phyloP scores from a whole-genome alignment of 2,329 filamentous ascomycete genomes.

The Sarocladium kiliense region DNA sequence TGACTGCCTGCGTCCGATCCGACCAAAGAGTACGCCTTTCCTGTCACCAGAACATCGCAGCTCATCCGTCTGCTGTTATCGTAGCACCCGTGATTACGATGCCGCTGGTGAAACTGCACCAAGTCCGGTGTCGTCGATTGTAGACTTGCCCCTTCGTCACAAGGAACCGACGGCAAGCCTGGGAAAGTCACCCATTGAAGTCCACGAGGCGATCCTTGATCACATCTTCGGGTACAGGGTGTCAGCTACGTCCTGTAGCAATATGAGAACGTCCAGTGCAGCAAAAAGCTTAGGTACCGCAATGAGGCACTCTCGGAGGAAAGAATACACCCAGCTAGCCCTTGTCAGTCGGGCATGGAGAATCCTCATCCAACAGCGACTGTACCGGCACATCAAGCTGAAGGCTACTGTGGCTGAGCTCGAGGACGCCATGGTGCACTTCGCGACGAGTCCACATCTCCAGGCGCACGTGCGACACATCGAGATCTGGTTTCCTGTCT shows the following conservation, averaged over 20 bases:
- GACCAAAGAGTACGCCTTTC: conserved; percentile 57
- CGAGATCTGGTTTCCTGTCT: conserved; percentile 75
- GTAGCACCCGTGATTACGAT: conserved; percentile 17
- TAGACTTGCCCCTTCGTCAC: background rate
- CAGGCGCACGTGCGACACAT: conserved; percentile 63
- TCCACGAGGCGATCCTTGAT: conserved; percentile 68
- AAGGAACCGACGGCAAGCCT: background rate
- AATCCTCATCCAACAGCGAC: conserved; percentile 61
- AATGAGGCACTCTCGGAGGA: conserved; percentile 61
- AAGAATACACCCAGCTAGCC: conserved; percentile 61
- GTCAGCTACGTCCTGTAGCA: conserved; percentile 53
- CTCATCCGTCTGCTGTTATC: conserved; percentile 22
- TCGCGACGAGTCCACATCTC: conserved; percentile 53
- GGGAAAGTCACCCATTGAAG: conserved; percentile 54
- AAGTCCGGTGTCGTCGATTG: background rate
- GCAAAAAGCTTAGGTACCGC: conserved; percentile 41
- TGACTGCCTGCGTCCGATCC: conserved; percentile 32
- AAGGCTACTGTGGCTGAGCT: conserved; percentile 64
- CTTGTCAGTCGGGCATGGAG: conserved; percentile 61
- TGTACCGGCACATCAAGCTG: conserved; percentile 72
- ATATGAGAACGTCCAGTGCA: conserved; percentile 39
- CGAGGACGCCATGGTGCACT: conserved; percentile 55
- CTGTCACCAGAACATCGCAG: conserved; percentile 46
- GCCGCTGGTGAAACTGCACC: conserved; percentile 10
- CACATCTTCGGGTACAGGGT: conserved; percentile 65